phyloP scores from a whole-genome alignment of 148 eudicot genomes.

The Gaultheria prostrata region DNA sequence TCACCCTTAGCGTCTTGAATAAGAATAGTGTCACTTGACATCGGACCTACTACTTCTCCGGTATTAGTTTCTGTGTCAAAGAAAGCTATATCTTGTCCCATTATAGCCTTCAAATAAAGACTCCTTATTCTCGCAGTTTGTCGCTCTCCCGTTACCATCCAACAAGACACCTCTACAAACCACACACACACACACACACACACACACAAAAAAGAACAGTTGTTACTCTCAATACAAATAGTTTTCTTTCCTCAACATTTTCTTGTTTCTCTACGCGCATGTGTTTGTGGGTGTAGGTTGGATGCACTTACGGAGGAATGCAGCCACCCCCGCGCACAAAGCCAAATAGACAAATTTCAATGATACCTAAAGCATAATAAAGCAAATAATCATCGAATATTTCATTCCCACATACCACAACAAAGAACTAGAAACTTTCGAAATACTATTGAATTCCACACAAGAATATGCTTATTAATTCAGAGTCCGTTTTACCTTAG shows the following conservation, averaged over 20 bases:
- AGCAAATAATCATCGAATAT: not conserved
- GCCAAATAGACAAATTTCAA: slow-evolving; percentile 44
- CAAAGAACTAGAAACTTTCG: no score
- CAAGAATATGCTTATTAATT: not conserved
- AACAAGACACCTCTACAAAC: slow-evolving; percentile 57
- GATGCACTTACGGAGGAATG: slow-evolving; percentile 53
- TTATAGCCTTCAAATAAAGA: slow-evolving; percentile 48
- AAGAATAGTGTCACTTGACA: slow-evolving; percentile 69
- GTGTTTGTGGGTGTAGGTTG: no score
- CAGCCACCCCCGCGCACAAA: slow-evolving; percentile 38
- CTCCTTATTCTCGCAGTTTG: slow-evolving; percentile 67
- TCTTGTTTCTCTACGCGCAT: not conserved
- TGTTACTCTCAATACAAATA: not conserved
- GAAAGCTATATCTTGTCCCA: no score
- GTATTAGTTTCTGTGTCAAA: slow-evolving; percentile 52
- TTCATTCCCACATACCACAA: no score
- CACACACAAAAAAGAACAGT: not conserved
- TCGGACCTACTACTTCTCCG: slow-evolving; percentile 64
- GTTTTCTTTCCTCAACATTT: not conserved
- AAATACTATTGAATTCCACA: no score
- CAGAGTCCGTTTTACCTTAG: not conserved
- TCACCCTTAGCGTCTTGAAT: slow-evolving; percentile 84
- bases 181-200: no score
- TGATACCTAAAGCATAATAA: not conserved
- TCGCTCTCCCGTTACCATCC: slow-evolving; percentile 76